Percentiles rank a stretch among this genome's conserved stretches.
These are phyloP conservation scores for Geranium rotundifolium DNA, from an alignment of 345 rosid species.

Conservation along the genomic window DNA sequence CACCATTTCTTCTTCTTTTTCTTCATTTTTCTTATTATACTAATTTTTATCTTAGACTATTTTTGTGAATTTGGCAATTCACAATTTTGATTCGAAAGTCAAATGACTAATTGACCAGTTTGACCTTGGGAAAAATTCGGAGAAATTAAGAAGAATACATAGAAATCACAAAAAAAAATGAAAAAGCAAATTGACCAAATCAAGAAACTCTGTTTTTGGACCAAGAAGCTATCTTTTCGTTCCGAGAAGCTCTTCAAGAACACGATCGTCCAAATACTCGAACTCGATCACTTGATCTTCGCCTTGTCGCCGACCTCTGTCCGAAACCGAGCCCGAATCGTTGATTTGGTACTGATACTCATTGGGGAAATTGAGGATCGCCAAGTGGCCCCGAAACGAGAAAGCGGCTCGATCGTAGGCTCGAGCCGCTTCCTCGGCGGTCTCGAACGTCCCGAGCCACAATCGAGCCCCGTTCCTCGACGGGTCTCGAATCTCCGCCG, in stretches of 20 bases:
- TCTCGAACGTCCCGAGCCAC: constrained; percentile 58
- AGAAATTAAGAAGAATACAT: too few species aligned
- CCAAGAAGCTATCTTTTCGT: too few species aligned
- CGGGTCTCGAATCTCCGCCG: constrained; percentile 79
- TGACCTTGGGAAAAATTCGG: too few species aligned
- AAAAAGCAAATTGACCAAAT: too few species aligned
- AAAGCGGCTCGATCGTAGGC: constrained; percentile 58
- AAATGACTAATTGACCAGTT: too few species aligned
- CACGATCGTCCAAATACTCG: constrained; percentile 54
- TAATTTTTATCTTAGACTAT: too few species aligned
- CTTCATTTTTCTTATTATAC: too few species aligned
- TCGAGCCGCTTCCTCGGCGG: constrained; percentile 50
- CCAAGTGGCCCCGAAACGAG: constrained; percentile 38
- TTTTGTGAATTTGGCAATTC: too few species aligned
- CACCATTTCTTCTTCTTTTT: too few species aligned
- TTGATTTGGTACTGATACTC: constrained; percentile 23
- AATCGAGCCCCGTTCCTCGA: constrained; percentile 50
- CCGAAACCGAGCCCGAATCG: constrained; percentile 2
- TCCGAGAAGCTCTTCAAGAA: constrained; percentile 66
- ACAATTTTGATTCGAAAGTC: too few species aligned
- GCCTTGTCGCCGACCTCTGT: constrained; percentile 11
- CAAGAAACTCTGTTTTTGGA: too few species aligned
- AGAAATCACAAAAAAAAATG: too few species aligned
- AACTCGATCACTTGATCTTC: constrained; percentile 52
- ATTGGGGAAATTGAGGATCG: constrained; percentile 62